Base-by-base conservation (phyloP, 2,329 filamentous ascomycete species). In the Ambrosiella cleistominuta region DNA sequence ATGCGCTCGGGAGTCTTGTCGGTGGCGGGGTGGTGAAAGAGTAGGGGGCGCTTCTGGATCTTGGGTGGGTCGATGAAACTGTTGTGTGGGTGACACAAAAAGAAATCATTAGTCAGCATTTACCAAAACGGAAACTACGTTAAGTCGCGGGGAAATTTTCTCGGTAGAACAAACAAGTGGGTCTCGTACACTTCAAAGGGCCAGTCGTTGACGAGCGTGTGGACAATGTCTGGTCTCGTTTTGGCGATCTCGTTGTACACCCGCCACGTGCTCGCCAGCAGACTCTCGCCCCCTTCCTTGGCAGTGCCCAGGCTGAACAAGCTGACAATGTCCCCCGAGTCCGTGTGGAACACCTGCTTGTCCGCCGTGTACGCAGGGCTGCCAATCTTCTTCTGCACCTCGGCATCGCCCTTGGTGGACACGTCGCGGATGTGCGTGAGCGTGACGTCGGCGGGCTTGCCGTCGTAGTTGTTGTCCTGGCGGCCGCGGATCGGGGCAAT, bases 171-270 rank as follows among this genome's bases (percentile, higher is more conserved):
- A 27, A 39, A 39, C 51, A 39, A 39, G 15, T 52, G 19, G 15
- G 38, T 36, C n/a, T 54, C 61, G 12, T 47, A 58, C 61, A 59
- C 56, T 39, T 62, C 61, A 56, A 62, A 61, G 8, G 59, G 61
- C 61, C 61, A 62, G 36, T 62, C 60, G 57, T 72, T 68, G 0
- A 73, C 67, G 35, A 83, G 66, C 0, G 75, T 78, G 3, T 72
- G 68, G 35, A 83, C 74, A 3, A 82, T 65, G 62, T 82, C 79
- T 0, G 79, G 79, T 12, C 79, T 67, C 0, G 71, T 76, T 15
- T 66, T 67, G 0, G 79, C 79, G 1, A 83, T 69, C 63, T 81
- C 75, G 62, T 83, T 83, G 65, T 82, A 83, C 1, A 83, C 74
- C 1, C 69, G 68, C 72, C 74, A 77, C 8, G 71, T 74, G 60